Evolutionary conservation across 495 filamentous ascomycete species (phyloP).

Genomic region (Penicillium herquei): DNA sequence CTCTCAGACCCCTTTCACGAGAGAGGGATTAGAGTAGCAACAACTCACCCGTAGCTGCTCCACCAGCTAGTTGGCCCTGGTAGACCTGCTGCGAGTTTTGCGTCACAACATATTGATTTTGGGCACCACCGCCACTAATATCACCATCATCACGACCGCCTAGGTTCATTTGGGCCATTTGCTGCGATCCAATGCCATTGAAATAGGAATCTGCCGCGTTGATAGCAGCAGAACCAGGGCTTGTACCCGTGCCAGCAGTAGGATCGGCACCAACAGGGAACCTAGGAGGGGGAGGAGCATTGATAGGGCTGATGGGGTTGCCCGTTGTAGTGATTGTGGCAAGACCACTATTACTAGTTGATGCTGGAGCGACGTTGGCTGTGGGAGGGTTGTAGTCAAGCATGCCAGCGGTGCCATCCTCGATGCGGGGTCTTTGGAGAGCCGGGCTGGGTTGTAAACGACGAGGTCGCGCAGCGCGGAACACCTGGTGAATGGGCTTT

Average conservation of each 20-base stretch:
- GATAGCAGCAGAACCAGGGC: slow-evolving; percentile 49
- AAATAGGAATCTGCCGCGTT: slow-evolving; percentile 87
- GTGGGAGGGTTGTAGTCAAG: slow-evolving; percentile 30
- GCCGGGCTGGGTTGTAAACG: slow-evolving; percentile 78
- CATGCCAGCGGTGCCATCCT: slow-evolving; percentile 42
- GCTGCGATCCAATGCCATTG: slow-evolving; percentile 64
- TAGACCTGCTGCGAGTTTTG: slow-evolving; percentile 55
- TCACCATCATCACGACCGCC: slow-evolving; percentile 45
- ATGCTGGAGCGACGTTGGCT: slow-evolving; percentile 15
- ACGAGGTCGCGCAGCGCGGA: slow-evolving; percentile 80
- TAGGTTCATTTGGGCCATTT: slow-evolving; percentile 68
- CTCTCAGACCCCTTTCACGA: too few relatives aligned
- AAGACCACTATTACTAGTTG: slow-evolving; percentile 29
- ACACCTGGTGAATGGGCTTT: slow-evolving; percentile 97
- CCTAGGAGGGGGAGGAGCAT: slow-evolving; percentile 19
- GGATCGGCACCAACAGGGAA: slow-evolving; percentile 20
- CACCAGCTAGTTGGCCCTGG: slow-evolving; percentile 49
- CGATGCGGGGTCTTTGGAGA: slow-evolving; percentile 64
- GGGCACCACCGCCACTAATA: slow-evolving; percentile 34
- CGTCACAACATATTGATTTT: slow-evolving; percentile 53
- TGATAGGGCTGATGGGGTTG: slow-evolving; percentile 19
- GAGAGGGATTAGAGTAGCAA: slow-evolving; percentile 37
- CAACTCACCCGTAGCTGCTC: slow-evolving; percentile 50
- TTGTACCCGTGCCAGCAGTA: slow-evolving; percentile 18
- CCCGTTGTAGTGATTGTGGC: slow-evolving; percentile 26